Percentiles rank a stretch among this genome's conserved stretches.
Evolutionary conservation across 768 basidiomycete species (phyloP).

Genomic region (Tylopilus rubrobrunneus): DNA sequence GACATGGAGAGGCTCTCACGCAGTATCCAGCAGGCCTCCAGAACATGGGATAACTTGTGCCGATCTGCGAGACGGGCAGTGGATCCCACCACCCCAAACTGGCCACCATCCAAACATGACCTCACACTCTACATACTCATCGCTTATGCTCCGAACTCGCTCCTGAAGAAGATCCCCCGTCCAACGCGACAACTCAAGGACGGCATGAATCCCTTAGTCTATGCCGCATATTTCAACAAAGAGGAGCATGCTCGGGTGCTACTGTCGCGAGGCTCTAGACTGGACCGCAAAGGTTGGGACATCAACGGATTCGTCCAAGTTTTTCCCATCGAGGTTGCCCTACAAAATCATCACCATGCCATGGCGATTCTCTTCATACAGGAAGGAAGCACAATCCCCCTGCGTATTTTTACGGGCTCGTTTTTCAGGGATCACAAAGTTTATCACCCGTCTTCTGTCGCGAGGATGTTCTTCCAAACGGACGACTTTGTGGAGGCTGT

Average conservation of each 20-base stretch:
- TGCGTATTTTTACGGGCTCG: no score
- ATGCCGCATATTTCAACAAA: constrained; percentile 3
- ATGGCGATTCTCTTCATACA: not conserved
- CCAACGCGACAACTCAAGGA: not conserved
- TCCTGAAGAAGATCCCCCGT: not conserved
- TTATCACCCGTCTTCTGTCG: no score
- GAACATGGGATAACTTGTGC: not conserved
- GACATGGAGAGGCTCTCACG: not conserved
- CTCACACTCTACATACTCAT: not conserved
- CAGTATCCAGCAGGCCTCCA: not conserved
- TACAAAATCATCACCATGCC: not conserved
- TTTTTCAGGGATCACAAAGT: no score
- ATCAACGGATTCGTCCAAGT: not conserved
- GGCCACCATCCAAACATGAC: not conserved
- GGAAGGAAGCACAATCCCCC: no score
- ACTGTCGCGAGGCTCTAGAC: not conserved
- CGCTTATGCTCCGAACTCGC: not conserved
- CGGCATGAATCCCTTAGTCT: constrained; percentile 4
- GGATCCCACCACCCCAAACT: not conserved
- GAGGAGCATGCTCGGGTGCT: not conserved
- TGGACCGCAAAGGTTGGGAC: not conserved
- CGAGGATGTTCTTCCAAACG: no score
- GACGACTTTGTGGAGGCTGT: no score
- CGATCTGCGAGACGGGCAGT: not conserved
- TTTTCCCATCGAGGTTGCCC: not conserved